These are phyloP conservation scores for Trametes pubescens DNA, from an alignment of 1,284 basidiomycete genomes.

Conservation along the genomic window DNA sequence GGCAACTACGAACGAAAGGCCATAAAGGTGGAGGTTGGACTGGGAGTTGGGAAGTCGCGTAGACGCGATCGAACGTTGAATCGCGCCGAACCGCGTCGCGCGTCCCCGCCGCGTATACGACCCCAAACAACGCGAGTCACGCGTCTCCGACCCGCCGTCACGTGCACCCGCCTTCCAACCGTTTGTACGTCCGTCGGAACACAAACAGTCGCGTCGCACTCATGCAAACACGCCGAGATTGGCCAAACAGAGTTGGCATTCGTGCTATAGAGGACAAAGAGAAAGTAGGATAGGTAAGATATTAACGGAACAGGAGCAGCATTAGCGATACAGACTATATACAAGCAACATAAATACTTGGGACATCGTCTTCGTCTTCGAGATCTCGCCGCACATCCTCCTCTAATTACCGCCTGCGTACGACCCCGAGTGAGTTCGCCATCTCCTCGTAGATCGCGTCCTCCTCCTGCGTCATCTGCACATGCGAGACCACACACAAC, in stretches of 20 bases:
- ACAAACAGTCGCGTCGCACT: constrained; percentile 4
- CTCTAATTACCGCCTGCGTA: constrained; percentile 3
- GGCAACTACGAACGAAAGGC: constrained; percentile 21
- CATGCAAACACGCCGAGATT: neutral
- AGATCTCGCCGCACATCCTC: constrained; percentile 4
- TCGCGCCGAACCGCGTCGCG: constrained; percentile 28
- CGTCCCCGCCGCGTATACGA: constrained; percentile 39
- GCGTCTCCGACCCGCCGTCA: constrained; percentile 19
- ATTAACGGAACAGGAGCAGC: constrained; percentile 6
- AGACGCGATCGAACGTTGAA: constrained; percentile 24
- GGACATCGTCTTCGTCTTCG: neutral
- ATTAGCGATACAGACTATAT: constrained; percentile 18
- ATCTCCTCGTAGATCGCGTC: constrained; percentile 22
- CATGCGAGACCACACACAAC: constrained; percentile 2
- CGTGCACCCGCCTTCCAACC: constrained; percentile 5
- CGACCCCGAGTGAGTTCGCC: constrained; percentile 17
- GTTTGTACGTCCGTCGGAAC: neutral
- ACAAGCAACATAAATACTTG: constrained; percentile 20
- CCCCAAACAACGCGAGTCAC: constrained; percentile 41
- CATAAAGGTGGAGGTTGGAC: constrained; percentile 23
- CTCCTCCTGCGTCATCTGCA: constrained; percentile 19
- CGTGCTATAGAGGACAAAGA: neutral
- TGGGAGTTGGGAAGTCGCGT: constrained; percentile 21
- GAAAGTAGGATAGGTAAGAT: neutral
- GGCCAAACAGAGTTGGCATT: neutral